Evolutionary conservation across 2,329 filamentous ascomycete genomes (phyloP), one percentile per base, ranked within the genome.

Genomic region (Fusarium citri): DNA sequence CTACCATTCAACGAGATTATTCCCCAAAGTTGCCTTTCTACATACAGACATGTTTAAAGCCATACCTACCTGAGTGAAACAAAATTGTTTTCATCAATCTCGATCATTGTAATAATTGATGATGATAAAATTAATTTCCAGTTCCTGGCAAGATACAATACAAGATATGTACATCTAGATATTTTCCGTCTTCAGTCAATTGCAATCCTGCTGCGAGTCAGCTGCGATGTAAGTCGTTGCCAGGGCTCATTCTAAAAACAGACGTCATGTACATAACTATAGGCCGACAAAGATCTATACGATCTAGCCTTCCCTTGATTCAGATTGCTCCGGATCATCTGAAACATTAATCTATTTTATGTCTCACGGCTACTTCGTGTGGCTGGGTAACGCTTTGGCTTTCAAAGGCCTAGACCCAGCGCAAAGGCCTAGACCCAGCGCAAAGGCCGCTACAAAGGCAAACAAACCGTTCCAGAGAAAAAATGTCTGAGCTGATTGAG

Each of bases 371-470:
- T 48, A 40, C 26, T 12, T 31, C 37, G 22, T 34, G 22, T 66
- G 42, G 28, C 63, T 66, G 25, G 54, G 47, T 26, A 66, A 66
- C 47, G 61, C 22, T 54, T n/a, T 28, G 6, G 15, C 41, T 20
- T 23, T 31, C 9, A 20, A 43, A 10, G 41, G 20, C 22, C 42
- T n/a, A 60, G 61, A 30, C 14, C 15, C 41, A 23, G 20, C 12
- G 45, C 23, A 8, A 25, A 11, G 10, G 40, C 23, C 6, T n/a
- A 60, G 61, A 30, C 14, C 15, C 41, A 23, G 20, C 12, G 45
- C 23, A 8, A 25, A 11, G 10, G 40, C 23, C 6, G 40, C 6
- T 11, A 46, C 10, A 30, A 34, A 41, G 31, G 34, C 28, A 26
- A 18, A 30, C 16, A 25, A 42, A 26, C 20, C 22, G 53, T 65